These are phyloP conservation scores for Neurospora sp. DNA, from an alignment of 495 filamentous ascomycete species.

Conservation along the genomic window DNA sequence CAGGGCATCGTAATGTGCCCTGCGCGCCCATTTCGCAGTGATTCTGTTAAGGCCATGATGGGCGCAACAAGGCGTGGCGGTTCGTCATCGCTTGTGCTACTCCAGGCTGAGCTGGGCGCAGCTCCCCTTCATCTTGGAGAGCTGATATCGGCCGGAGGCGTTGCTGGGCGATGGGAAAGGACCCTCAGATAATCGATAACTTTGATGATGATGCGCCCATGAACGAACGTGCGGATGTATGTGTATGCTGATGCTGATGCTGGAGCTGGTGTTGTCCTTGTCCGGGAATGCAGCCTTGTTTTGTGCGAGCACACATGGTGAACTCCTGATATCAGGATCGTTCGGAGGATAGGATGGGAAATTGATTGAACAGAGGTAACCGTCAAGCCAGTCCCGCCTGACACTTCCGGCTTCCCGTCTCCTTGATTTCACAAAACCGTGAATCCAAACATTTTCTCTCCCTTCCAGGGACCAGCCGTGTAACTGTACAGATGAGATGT, in stretches of 20 bases:
- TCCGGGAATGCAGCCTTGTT: neutral
- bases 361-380: neutral
- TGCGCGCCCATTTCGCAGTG: neutral
- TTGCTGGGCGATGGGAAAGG: neutral
- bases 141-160: neutral
- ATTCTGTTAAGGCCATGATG: neutral
- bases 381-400: neutral
- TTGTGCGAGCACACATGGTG: neutral
- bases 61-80: neutral
- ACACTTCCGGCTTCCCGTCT: neutral
- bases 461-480: neutral
- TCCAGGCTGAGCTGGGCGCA: neutral
- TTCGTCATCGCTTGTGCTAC: conserved; percentile 7
- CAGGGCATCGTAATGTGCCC: neutral
- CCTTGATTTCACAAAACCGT: neutral
- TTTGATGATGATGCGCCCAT: neutral
- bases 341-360: neutral
- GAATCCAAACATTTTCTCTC: neutral
- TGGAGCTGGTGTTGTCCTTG: neutral
- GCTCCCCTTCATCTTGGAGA: neutral
- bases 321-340: neutral
- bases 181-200: neutral
- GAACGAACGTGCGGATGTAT: neutral
- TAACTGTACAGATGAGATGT: neutral
- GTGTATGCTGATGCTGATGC: neutral